Conservation (phyloP, 441 rosid species). For the Macaranga tanarius region DNA sequence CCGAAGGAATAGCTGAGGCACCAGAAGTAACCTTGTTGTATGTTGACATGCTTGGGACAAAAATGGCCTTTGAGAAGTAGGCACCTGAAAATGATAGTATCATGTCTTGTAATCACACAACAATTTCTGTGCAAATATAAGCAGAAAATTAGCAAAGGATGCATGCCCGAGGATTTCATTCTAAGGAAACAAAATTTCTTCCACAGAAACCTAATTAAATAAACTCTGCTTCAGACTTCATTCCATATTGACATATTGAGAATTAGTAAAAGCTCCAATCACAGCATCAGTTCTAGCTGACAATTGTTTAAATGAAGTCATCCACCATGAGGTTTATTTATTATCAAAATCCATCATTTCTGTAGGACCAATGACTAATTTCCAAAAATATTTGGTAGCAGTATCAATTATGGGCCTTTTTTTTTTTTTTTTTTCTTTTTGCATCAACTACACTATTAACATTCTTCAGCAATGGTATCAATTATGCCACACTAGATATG, state of each 20-base stretch:
- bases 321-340: background rate
- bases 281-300: background rate
- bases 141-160: too few species aligned
- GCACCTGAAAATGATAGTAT: constrained; percentile 45
- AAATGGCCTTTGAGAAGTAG: constrained; percentile 73
- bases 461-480: background rate
- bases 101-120: constrained; percentile 13
- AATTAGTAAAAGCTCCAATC: background rate
- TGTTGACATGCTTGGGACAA: constrained; percentile 74
- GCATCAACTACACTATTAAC: background rate
- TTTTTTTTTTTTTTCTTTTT: too few species aligned
- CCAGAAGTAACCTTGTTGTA: constrained; percentile 79
- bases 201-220: background rate
- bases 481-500: background rate
- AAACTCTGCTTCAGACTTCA: background rate
- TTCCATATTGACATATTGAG: background rate
- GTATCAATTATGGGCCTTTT: too few species aligned
- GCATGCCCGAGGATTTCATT: background rate
- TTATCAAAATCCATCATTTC: background rate
- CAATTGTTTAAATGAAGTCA: background rate
- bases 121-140: background rate
- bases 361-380: background rate
- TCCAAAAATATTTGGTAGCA: background rate
- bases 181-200: background rate
- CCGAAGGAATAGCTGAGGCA: constrained; percentile 43